phyloP scores from a whole-genome alignment of 352 stramenopile species.

The Thalassiosira exigua region DNA sequence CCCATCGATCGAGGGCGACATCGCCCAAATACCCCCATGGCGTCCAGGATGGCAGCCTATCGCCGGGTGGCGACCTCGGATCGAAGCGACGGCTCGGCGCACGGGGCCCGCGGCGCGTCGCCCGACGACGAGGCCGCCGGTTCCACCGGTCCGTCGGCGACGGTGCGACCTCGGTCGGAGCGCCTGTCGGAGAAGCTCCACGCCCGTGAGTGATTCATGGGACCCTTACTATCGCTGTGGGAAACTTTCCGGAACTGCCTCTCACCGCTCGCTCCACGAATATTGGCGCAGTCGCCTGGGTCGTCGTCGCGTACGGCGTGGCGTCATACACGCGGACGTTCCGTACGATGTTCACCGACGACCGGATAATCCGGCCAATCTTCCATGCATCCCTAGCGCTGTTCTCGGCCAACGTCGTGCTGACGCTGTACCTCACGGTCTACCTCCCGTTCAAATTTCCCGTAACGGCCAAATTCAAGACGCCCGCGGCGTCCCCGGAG shows the following conservation, averaged over 20 bases:
- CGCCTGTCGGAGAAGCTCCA: constrained; percentile 53
- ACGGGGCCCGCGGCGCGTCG: no score
- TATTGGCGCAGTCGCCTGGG: constrained; percentile 42
- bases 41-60: no score
- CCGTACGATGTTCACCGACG: constrained; percentile 50
- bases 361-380: constrained; percentile 58
- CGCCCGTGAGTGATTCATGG: constrained; percentile 35
- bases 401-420: constrained; percentile 56
- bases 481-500: constrained; percentile 54
- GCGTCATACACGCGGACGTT: constrained; percentile 57
- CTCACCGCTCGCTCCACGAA: no score
- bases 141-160: no score
- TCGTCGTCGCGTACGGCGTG: constrained; percentile 18
- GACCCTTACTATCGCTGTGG: no score
- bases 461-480: constrained; percentile 43
- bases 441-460: constrained; percentile 70
- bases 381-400: constrained; percentile 54
- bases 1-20: no score
- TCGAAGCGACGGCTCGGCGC: no score
- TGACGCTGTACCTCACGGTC: constrained; percentile 72
- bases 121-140: no score
- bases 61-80: no score
- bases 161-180: no score
- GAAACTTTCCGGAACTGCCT: no score
- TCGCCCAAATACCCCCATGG: no score